Percentiles rank a stretch among this genome's conserved stretches.
phyloP scores from a whole-genome alignment of 106 monocot genomes.

The Dendrobium catenatum region DNA sequence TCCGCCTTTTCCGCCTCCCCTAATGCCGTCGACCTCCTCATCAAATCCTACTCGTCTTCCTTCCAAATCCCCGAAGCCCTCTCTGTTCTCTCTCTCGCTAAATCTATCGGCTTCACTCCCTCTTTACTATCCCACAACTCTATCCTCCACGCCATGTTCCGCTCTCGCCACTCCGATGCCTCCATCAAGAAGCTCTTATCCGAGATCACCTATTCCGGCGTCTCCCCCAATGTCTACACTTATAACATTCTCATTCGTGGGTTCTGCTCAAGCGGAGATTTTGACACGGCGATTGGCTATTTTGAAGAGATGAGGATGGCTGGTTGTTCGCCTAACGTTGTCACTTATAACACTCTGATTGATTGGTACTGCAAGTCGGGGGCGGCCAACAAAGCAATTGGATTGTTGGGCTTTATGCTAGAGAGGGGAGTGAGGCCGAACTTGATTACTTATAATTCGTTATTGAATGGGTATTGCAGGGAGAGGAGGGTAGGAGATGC shows the following conservation, averaged over 20 bases:
- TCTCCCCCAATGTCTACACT: conserved; percentile 56
- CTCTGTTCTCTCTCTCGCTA: conserved; percentile 31
- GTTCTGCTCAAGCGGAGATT: conserved; percentile 34
- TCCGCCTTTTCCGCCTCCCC: conserved; percentile 7
- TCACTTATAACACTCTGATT: conserved; percentile 71
- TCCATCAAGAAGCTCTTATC: conserved; percentile 24
- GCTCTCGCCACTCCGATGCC: neutral
- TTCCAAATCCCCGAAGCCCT: conserved; percentile 34
- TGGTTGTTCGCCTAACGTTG: conserved; percentile 62
- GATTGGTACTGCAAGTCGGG: conserved; percentile 39
- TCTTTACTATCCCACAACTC: conserved; percentile 63
- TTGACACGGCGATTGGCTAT: conserved; percentile 20
- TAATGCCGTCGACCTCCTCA: conserved; percentile 47
- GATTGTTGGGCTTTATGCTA: conserved; percentile 29
- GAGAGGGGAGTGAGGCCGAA: conserved; percentile 37
- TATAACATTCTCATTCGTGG: conserved; percentile 79
- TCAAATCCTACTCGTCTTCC: conserved; percentile 51
- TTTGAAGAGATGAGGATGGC: conserved; percentile 41
- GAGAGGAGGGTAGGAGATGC: conserved; percentile 38
- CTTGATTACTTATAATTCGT: conserved; percentile 55
- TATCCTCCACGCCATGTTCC: conserved; percentile 61
- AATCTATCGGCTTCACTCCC: conserved; percentile 35
- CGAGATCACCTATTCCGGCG: conserved; percentile 27
- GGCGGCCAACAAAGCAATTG: conserved; percentile 23
- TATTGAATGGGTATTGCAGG: conserved; percentile 62